Evolutionary conservation across 352 stramenopile species (phyloP).

Genomic region (Thalassiosira sp.): DNA sequence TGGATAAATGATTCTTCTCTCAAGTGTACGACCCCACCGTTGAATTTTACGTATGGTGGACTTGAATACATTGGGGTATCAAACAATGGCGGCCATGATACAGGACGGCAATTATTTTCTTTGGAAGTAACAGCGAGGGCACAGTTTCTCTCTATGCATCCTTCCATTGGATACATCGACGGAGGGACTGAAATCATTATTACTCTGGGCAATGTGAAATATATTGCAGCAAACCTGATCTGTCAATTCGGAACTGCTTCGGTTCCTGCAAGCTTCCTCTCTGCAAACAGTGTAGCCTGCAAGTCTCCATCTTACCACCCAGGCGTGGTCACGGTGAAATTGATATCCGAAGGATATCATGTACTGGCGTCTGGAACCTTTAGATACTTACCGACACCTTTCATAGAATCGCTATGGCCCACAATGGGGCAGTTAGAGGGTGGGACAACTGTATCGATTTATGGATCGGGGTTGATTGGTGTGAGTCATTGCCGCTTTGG

Average conservation of each 20-base stretch:
- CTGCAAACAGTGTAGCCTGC: constrained; percentile 47
- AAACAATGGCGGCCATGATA: constrained; percentile 53
- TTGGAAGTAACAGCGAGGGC: constrained; percentile 44
- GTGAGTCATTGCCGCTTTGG: constrained; percentile 54
- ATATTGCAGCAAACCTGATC: constrained; percentile 31
- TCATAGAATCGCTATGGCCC: constrained; percentile 40
- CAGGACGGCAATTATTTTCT: constrained; percentile 21
- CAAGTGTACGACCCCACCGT: constrained; percentile 40
- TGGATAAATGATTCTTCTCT: constrained; percentile 42
- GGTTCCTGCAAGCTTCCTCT: constrained; percentile 30
- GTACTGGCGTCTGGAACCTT: constrained; percentile 35
- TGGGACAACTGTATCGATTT: constrained; percentile 36
- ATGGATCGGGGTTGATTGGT: constrained; percentile 34
- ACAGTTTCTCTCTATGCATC: constrained; percentile 55
- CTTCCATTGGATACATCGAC: constrained; percentile 41
- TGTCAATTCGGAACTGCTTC: constrained; percentile 53
- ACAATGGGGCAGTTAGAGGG: constrained; percentile 28
- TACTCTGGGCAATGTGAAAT: constrained; percentile 52
- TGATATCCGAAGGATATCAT: constrained; percentile 42
- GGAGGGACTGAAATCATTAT: constrained; percentile 57
- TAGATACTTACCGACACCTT: constrained; percentile 44
- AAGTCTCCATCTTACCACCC: constrained; percentile 31
- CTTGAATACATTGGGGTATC: constrained; percentile 43
- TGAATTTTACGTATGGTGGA: constrained; percentile 57
- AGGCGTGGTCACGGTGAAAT: constrained; percentile 31